Evolutionary conservation across 2,329 filamentous ascomycete genomes (phyloP).

Genomic region (Coleophoma eucalyptorum): DNA sequence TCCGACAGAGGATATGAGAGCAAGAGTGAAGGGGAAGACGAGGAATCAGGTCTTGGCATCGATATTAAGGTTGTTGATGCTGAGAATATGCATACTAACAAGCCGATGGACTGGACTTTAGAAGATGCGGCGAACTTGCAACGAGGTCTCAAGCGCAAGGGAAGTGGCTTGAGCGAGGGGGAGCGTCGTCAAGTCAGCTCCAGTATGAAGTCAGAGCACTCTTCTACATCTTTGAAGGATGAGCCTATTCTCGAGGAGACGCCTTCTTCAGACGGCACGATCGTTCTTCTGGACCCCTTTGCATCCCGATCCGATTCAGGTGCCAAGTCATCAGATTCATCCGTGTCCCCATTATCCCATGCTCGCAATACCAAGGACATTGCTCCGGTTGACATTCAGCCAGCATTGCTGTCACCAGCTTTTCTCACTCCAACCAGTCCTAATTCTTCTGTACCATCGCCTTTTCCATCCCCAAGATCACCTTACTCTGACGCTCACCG

Average conservation of each 20-base stretch:
- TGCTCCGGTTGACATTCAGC: slow-evolving; percentile 45
- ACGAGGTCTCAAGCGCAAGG: slow-evolving; percentile 35
- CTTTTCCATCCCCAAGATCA: slow-evolving; percentile 61
- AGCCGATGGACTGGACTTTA: slow-evolving; percentile 35
- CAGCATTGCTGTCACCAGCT: slow-evolving; percentile 30
- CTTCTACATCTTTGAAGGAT: slow-evolving; percentile 47
- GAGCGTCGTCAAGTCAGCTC: slow-evolving; percentile 30
- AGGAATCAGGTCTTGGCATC: slow-evolving; percentile 30
- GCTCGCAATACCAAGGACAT: slow-evolving; percentile 34
- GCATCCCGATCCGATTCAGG: slow-evolving; percentile 28
- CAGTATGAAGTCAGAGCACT: slow-evolving; percentile 44
- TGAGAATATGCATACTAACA: slow-evolving; percentile 32
- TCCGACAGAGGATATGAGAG: slow-evolving; percentile 29
- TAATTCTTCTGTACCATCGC: slow-evolving; percentile 56
- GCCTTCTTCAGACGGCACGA: slow-evolving; percentile 27
- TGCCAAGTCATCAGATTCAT: slow-evolving; percentile 29
- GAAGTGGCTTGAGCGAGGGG: slow-evolving; percentile 42
- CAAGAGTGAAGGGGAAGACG: slow-evolving; percentile 31
- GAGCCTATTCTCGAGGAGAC: slow-evolving; percentile 46
- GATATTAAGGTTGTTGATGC: slow-evolving; percentile 42
- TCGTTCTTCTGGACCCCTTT: slow-evolving; percentile 32
- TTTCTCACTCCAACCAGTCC: slow-evolving; percentile 53
- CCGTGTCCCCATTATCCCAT: slow-evolving; percentile 24
- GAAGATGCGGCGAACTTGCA: slow-evolving; percentile 26
- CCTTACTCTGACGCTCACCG: slow-evolving; percentile 67